Conservation (phyloP, 306 rosid species). For the Rubus parviflorus region DNA sequence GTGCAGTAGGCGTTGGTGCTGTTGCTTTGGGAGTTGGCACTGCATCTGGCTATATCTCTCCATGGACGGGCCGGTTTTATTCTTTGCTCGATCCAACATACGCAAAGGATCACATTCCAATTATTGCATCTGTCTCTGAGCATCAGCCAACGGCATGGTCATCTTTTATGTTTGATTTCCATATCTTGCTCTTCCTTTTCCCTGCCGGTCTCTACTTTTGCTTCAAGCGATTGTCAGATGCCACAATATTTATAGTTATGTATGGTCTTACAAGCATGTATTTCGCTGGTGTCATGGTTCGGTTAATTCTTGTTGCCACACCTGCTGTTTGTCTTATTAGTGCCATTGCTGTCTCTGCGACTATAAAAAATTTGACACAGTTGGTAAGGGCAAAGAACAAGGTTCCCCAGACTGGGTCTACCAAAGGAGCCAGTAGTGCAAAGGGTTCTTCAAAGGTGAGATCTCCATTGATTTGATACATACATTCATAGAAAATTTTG, state of each 20-base stretch:
- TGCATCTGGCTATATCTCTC: slow-evolving; percentile 95
- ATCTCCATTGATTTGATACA: not conserved
- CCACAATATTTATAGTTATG: slow-evolving; percentile 92
- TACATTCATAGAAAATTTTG: not conserved
- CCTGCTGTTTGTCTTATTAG: slow-evolving; percentile 97
- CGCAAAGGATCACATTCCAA: slow-evolving; percentile 97
- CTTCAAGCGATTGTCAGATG: slow-evolving; percentile 97
- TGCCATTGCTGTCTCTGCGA: slow-evolving; percentile 95
- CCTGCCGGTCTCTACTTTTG: slow-evolving; percentile 99
- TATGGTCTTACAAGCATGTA: slow-evolving; percentile 99
- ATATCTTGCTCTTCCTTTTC: slow-evolving; percentile 86
- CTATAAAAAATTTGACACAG: slow-evolving; percentile 79
- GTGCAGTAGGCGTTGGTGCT: slow-evolving; percentile 73
- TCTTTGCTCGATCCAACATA: slow-evolving; percentile 98
- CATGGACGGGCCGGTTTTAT: slow-evolving; percentile 99
- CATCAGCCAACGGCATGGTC: slow-evolving; percentile 99
- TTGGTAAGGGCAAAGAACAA: slow-evolving; percentile 64
- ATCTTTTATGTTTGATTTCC: slow-evolving; percentile 98
- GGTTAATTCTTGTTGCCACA: slow-evolving; percentile 94
- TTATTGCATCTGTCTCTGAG: slow-evolving; percentile 98
- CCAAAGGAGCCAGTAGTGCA: slow-evolving; percentile 54
- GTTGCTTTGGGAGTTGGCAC: slow-evolving; percentile 91
- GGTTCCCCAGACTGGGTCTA: slow-evolving; percentile 65
- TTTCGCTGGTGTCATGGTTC: slow-evolving; percentile 99
- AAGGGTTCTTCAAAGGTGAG: slow-evolving; percentile 90